Percentiles rank a stretch among this genome's conserved stretches.
These are phyloP conservation scores for Penicillium brasilianum DNA, from an alignment of 2,329 filamentous ascomycete species.

Conservation along the genomic window DNA sequence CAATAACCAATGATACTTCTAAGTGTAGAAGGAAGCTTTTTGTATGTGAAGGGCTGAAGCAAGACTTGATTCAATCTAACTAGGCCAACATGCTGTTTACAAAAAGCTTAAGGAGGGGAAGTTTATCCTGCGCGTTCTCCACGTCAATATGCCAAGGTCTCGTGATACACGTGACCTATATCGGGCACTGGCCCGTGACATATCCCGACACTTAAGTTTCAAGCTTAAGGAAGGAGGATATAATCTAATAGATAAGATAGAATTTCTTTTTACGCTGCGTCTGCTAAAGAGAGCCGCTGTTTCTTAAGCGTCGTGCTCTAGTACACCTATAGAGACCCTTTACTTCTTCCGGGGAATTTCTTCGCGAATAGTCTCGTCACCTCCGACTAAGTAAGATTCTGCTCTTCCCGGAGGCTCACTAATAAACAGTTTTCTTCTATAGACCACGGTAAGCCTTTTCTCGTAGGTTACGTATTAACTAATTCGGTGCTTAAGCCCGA, in stretches of 20 bases:
- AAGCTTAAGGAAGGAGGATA: background rate
- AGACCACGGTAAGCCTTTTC: constrained; percentile 15
- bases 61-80: no score
- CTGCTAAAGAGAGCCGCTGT: constrained; percentile 5
- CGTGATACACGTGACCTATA: no score
- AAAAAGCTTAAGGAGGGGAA: no score
- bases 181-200: no score
- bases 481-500: background rate
- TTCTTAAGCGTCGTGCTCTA: constrained; percentile 24
- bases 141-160: no score
- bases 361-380: constrained; percentile 10
- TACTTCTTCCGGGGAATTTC: constrained; percentile 20
- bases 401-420: constrained; percentile 13
- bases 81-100: no score
- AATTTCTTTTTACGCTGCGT: background rate
- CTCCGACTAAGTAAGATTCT: constrained; percentile 15
- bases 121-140: no score
- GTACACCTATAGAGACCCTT: constrained; percentile 24
- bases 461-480: background rate
- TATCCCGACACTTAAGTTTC: background rate
- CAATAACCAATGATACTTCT: no score
- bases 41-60: no score
- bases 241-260: background rate
- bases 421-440: constrained; percentile 10
- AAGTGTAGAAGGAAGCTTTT: no score